Conservation (phyloP, 768 basidiomycete genomes). For the Kwoniella sp. region DNA sequence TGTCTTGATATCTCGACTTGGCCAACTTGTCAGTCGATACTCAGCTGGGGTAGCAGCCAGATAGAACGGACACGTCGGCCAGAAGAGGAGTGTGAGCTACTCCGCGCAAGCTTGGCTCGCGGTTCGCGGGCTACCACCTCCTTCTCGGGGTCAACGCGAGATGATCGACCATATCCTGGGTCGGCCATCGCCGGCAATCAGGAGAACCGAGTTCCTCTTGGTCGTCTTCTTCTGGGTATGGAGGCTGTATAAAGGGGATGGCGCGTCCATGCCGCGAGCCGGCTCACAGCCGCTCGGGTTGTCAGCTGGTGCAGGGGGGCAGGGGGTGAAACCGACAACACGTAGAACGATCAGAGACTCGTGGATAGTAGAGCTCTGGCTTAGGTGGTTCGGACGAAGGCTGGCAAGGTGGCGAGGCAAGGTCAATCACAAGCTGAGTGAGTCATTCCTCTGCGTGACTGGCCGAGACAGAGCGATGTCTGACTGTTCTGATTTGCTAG, state of each 20-base stretch:
- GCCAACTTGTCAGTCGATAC: too few relatives aligned
- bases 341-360: too few relatives aligned
- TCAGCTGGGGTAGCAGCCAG: too few relatives aligned
- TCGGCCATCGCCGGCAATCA: constrained; percentile 83
- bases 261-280: constrained; percentile 13
- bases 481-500: constrained; percentile 50
- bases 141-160: too few relatives aligned
- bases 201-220: constrained; percentile 83
- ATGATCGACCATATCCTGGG: constrained; percentile 96
- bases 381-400: constrained; percentile 26
- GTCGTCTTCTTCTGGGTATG: constrained; percentile 89
- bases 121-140: too few relatives aligned
- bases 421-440: constrained; percentile 42
- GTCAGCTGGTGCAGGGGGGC: too few relatives aligned
- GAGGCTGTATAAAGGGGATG: constrained; percentile 63
- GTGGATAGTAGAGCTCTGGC: constrained; percentile 29
- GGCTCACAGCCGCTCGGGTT: too few relatives aligned
- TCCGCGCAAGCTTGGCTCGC: too few relatives aligned
- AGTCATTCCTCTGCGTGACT: constrained; percentile 9
- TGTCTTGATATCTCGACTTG: too few relatives aligned
- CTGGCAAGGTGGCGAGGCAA: constrained; percentile 31
- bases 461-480: not conserved
- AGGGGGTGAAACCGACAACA: too few relatives aligned
- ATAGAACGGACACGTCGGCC: too few relatives aligned
- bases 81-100: too few relatives aligned